Evolutionary conservation across 257 asterid genomes (phyloP), one percentile per base, ranked within the genome.

Genomic region (Solanum boliviense): DNA sequence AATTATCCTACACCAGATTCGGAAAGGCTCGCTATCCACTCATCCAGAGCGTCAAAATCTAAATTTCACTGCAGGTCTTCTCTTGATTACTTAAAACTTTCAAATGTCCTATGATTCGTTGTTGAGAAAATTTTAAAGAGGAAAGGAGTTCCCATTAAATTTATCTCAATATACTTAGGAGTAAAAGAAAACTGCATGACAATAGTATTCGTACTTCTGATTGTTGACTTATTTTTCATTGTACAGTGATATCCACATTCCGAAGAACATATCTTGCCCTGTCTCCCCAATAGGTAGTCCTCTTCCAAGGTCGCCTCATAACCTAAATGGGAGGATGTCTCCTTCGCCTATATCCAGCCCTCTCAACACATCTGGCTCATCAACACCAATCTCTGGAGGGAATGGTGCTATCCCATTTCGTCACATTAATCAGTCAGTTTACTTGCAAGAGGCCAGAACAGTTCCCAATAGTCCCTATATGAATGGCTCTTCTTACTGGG

Each of bases 321-420:
- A 93, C 91, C 91, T 91, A 11, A 95, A 91, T 35, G 98, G 98
- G 75, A 93, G 95, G 91, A 90, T 95, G 97, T 94, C 98, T 73
- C 98, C 99, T 6, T 95, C 98, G 3, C 96, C 99, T 32, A 96
- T 96, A 90, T 95, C 98, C 23, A 97, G 99, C 89, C 98, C 99
- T 79, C 95, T 92, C 60, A 89, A 96, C 25, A 94, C 94, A 46
- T 93, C 98, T 25, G 97, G 98, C 87, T 90, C 96, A 79, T 95
- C 96, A 44, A 95, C 97, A 56, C 98, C 98, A 73, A 91, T 94
- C 46, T 90, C 96, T 68, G 93, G 98, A 68, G 96, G 98, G 41
- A 83, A 85, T 31, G 96, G 95, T 56, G 83, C 93, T 88, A 89
- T 94, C 90, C 96, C 98, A 6, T 94, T 92, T 87, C 95, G 92